phyloP scores from a whole-genome alignment of 805 yeast species.

The Barnettozyma siamensis region DNA sequence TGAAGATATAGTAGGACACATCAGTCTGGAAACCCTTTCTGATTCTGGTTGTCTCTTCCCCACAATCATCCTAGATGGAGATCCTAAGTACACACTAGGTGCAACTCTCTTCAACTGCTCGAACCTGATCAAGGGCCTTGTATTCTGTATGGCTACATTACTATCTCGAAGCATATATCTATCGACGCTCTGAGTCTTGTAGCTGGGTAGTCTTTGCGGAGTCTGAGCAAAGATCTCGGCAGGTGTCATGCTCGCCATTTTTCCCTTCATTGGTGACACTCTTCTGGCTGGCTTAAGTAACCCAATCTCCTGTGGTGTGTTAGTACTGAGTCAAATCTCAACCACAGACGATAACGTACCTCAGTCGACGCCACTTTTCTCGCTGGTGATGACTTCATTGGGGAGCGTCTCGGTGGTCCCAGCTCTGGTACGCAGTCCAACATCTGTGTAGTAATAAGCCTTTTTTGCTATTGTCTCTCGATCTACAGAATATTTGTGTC shows the following conservation, averaged over 20 bases:
- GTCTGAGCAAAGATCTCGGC: slow-evolving; percentile 22
- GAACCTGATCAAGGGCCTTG: slow-evolving; percentile 19
- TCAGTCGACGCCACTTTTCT: background rate
- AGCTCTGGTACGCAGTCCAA: background rate
- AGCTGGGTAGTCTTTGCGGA: slow-evolving; percentile 23
- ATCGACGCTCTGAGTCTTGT: slow-evolving; percentile 27
- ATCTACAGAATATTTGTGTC: too few species aligned
- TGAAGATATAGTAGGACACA: slow-evolving; percentile 7
- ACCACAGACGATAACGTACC: background rate
- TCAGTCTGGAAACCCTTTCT: slow-evolving; percentile 16
- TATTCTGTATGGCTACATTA: too few species aligned
- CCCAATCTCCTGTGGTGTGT: slow-evolving; percentile 5
- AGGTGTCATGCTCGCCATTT: slow-evolving; percentile 10
- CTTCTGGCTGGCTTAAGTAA: slow-evolving; percentile 20
- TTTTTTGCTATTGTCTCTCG: too few species aligned
- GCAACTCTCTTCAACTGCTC: slow-evolving; percentile 24
- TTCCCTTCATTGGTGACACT: slow-evolving; percentile 23
- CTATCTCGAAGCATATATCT: slow-evolving; percentile 16
- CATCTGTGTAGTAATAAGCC: background rate
- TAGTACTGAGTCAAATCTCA: background rate
- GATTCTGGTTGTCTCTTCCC: slow-evolving; percentile 29
- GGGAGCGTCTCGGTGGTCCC: background rate
- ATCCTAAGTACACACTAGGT: slow-evolving; percentile 21
- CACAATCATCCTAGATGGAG: slow-evolving; percentile 26
- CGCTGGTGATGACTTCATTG: background rate